Percentiles rank a stretch among this genome's conserved stretches.
phyloP scores from a whole-genome alignment of 768 basidiomycete genomes.

The Pisolithus tinctorius region DNA sequence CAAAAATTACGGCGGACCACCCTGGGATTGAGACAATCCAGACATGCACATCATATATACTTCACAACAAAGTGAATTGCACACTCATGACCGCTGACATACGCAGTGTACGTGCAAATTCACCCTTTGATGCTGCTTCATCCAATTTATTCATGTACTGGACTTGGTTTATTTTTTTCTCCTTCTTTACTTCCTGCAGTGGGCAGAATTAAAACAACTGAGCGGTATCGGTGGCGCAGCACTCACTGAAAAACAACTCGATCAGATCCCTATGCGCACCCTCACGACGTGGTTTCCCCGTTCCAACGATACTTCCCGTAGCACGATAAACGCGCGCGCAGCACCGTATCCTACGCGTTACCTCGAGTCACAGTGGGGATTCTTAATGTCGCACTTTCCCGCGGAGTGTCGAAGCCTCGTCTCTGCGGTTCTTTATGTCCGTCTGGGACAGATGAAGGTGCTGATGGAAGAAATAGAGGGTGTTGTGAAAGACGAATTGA shows the following conservation, averaged over 20 bases:
- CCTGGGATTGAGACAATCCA: constrained; percentile 44
- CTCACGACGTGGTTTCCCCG: constrained; percentile 26
- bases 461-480: constrained; percentile 36
- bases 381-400: constrained; percentile 30
- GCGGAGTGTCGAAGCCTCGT: constrained; percentile 29
- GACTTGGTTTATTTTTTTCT: not conserved
- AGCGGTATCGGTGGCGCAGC: constrained; percentile 38
- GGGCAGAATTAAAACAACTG: constrained; percentile 36
- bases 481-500: not conserved
- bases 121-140: no score
- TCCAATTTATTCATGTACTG: no score
- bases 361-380: constrained; percentile 25
- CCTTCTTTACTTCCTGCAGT: constrained; percentile 20
- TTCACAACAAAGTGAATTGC: constrained; percentile 31
- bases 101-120: constrained; percentile 27
- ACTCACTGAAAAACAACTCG: constrained; percentile 35
- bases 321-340: constrained; percentile 30
- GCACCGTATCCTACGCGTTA: constrained; percentile 34
- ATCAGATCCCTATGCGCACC: constrained; percentile 23
- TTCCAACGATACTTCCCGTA: constrained; percentile 20
- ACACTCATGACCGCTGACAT: constrained; percentile 37
- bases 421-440: constrained; percentile 27
- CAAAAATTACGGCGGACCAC: constrained; percentile 18
- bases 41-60: constrained; percentile 39
- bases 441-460: constrained; percentile 26